phyloP scores from a whole-genome alignment of 1,284 basidiomycete genomes.

The Tetrapyrgos nigripes region DNA sequence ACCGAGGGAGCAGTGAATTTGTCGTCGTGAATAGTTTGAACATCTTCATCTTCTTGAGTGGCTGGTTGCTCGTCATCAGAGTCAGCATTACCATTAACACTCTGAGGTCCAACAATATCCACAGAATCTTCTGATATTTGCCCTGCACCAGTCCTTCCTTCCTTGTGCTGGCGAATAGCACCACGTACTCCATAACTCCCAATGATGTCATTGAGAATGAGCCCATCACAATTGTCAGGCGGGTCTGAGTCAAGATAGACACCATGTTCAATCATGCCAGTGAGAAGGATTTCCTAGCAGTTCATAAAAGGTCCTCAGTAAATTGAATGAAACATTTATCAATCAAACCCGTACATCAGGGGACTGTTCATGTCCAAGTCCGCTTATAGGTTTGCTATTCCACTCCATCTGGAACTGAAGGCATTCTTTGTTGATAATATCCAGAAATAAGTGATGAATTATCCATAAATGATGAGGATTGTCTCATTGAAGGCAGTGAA shows the following conservation, averaged over 20 bases:
- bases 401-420: slow-evolving; percentile 40
- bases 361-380: slow-evolving; percentile 12
- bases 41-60: neutral
- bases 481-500: slow-evolving; percentile 37
- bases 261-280: neutral
- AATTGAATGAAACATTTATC: neutral
- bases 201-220: neutral
- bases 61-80: neutral
- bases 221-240: neutral
- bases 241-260: neutral
- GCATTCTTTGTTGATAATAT: slow-evolving; percentile 46
- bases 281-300: neutral
- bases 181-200: neutral
- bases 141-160: neutral
- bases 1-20: neutral
- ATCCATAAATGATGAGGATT: slow-evolving; percentile 49
- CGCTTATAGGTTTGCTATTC: slow-evolving; percentile 32
- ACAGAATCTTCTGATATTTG: neutral
- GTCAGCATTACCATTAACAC: neutral
- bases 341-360: slow-evolving; percentile 6
- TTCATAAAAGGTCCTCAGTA: too few relatives aligned
- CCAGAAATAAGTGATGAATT: slow-evolving; percentile 47
- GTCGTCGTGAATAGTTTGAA: neutral
- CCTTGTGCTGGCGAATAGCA: too few relatives aligned
- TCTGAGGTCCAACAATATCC: too few relatives aligned